Base-by-base conservation (phyloP, 208 protist species). In the Acanthamoeba sp. region DNA sequence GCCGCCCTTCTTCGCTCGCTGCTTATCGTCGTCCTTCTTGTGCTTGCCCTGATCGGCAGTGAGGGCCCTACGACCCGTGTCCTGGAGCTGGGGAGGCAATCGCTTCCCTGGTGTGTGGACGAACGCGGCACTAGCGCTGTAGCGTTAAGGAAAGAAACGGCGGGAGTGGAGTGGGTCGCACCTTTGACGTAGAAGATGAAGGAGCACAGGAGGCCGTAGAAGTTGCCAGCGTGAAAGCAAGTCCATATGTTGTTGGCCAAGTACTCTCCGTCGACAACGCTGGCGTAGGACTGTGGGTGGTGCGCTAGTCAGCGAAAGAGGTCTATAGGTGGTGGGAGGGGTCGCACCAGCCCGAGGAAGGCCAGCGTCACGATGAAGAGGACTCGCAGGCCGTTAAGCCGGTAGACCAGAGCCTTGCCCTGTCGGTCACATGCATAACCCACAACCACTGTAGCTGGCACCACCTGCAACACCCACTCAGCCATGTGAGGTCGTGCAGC, bases 191-290 rank as follows among this genome's bases (percentile, higher is more conserved):
- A 64, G 57, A 64, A 64, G 57, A 64, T 64, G 57, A 64, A 64
- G 24, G 57, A 64, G 57, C 57, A 64, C 57, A 64, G 22, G 57
- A 64, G 57, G 57, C 57, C 57, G 57, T 64, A 64, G 57, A 64
- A 29, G 57, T 64, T 80, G 32, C 36, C 38, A 24, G 71, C 36
- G 22, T 80, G 71, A 24, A 80, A 80, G 71, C 71, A 80, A 18
- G 38, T 24, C 71, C 71, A 80, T 38, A 80, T 80, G 71, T 80
- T 80, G 38, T 80, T 80, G 71, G 71, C 71, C 32, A 80, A 29
- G 71, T 80, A 80, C 71, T 80, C 71, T 18, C 71, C 71, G 22
- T 80, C 71, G 71, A 80, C 40, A 22, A 80, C n/a, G 5, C 40
- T 45, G 16, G 34, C 32, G 71, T 38, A 80, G 18, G 36, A 38